Conservation (phyloP, 495 filamentous ascomycete genomes). For the Barbatosphaeria neglecta region DNA sequence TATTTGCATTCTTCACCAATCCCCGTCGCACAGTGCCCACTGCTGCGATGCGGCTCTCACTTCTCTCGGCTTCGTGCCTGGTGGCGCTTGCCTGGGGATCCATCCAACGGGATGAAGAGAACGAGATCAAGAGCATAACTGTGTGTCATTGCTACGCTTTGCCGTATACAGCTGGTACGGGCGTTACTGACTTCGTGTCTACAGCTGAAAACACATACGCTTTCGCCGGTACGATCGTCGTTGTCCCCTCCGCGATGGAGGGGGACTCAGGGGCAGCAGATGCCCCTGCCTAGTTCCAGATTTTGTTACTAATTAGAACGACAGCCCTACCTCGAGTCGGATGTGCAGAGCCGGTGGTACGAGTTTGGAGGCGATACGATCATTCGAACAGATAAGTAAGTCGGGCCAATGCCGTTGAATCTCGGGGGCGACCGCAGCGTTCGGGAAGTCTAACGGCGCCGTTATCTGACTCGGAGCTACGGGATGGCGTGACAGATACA, state of each 20-base stretch:
- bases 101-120: constrained; percentile 29
- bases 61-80: constrained; percentile 43
- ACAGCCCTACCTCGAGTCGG: constrained; percentile 91
- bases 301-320: constrained; percentile 1
- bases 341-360: constrained; percentile 98
- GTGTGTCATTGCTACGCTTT: constrained; percentile 20
- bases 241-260: too few relatives aligned
- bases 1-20: neutral
- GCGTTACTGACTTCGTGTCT: constrained; percentile 1
- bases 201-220: constrained; percentile 69
- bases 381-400: constrained; percentile 81
- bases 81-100: constrained; percentile 36
- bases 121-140: constrained; percentile 44
- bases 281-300: too few relatives aligned
- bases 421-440: neutral
- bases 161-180: neutral
- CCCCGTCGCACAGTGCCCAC: constrained; percentile 1
- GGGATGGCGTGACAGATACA: constrained; percentile 48
- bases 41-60: constrained; percentile 35
- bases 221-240: constrained; percentile 40
- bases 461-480: neutral
- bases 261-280: too few relatives aligned
- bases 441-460: too few relatives aligned
- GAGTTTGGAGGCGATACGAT: constrained; percentile 97
- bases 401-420: neutral